Evolutionary conservation across 75 land plant genomes (phyloP).

Genomic region (Selaginella tamariscina): DNA sequence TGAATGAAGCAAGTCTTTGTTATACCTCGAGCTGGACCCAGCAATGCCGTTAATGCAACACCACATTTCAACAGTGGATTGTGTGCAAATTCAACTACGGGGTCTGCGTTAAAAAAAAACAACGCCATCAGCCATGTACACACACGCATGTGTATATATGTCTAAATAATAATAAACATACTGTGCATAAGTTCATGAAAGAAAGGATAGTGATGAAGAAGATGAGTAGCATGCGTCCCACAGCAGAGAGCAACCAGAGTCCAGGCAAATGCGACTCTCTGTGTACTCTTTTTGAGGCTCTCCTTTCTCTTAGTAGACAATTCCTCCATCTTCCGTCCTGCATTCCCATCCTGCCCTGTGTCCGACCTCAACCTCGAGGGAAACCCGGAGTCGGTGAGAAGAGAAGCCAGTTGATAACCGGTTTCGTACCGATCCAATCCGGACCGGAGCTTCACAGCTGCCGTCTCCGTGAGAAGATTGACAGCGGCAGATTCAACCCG

Average conservation of each 20-base stretch:
- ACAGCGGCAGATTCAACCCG: conserved; percentile 77
- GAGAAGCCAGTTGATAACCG: conserved; percentile 44
- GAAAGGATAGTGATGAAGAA: conserved; percentile 60
- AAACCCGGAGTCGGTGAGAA: conserved; percentile 68
- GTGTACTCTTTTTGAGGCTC: conserved; percentile 46
- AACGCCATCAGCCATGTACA: background rate
- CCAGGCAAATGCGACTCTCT: conserved; percentile 89
- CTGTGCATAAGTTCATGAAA: conserved; percentile 57
- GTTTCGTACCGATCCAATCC: conserved; percentile 10
- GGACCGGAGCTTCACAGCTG: conserved; percentile 42
- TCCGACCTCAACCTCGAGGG: conserved; percentile 47
- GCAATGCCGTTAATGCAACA: conserved; percentile 51
- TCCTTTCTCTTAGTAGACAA: conserved; percentile 49
- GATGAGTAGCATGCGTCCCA: conserved; percentile 82
- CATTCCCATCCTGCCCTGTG: conserved; percentile 33
- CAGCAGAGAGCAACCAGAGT: conserved; percentile 90
- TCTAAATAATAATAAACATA: conserved; percentile 5
- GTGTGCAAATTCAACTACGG: conserved; percentile 44
- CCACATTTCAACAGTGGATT: conserved; percentile 63
- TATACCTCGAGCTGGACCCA: conserved; percentile 69
- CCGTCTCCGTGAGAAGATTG: conserved; percentile 90
- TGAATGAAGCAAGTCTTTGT: background rate
- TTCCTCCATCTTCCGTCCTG: conserved; percentile 64
- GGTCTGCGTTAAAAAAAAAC: conserved; percentile 25
- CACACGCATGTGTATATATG: background rate